Evolutionary conservation across 2,329 filamentous ascomycete species (phyloP).

Genomic region (Hymenoscyphus salicellus): DNA sequence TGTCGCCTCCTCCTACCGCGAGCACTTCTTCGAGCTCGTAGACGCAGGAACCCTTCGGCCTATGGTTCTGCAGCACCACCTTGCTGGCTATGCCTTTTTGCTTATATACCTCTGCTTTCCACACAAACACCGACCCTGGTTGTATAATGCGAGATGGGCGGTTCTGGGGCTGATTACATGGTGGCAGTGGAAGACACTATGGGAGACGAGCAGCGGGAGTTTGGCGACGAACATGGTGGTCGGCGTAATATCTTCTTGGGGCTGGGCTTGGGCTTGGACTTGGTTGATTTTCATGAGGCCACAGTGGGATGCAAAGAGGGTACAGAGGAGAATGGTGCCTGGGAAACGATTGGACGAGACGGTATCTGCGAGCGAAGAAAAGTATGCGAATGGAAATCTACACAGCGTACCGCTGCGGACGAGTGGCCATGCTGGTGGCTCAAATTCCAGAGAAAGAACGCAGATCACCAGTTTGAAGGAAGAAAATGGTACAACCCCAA

Average conservation of each 20-base stretch:
- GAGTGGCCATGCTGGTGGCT: constrained; percentile 3
- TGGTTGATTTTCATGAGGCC: constrained; percentile 54
- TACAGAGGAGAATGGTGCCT: constrained; percentile 31
- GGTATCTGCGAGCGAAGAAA: background rate
- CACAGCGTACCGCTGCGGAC: background rate
- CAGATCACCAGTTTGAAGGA: background rate
- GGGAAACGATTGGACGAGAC: background rate
- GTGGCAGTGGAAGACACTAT: constrained; percentile 46
- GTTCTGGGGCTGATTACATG: constrained; percentile 45
- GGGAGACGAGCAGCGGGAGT: constrained; percentile 48
- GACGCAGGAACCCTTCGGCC: constrained; percentile 44
- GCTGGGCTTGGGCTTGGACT: constrained; percentile 47
- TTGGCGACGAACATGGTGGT: constrained; percentile 49
- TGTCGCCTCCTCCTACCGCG: constrained; percentile 37
- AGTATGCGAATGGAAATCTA: background rate
- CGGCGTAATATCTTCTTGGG: constrained; percentile 51
- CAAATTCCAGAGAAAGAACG: background rate
- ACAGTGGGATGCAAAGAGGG: constrained; percentile 54
- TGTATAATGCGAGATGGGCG: constrained; percentile 50
- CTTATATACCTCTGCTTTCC: constrained; percentile 55
- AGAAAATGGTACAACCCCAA: background rate
- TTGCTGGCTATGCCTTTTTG: constrained; percentile 48
- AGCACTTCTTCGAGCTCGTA: constrained; percentile 39
- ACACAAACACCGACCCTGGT: constrained; percentile 48
- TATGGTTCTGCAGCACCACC: constrained; percentile 51